A percentile compares a stretch with the other conserved stretches of the same genome.
These are phyloP conservation scores for Wickerhamomyces ciferrii DNA, from an alignment of 805 yeast genomes.

Conservation along the genomic window DNA sequence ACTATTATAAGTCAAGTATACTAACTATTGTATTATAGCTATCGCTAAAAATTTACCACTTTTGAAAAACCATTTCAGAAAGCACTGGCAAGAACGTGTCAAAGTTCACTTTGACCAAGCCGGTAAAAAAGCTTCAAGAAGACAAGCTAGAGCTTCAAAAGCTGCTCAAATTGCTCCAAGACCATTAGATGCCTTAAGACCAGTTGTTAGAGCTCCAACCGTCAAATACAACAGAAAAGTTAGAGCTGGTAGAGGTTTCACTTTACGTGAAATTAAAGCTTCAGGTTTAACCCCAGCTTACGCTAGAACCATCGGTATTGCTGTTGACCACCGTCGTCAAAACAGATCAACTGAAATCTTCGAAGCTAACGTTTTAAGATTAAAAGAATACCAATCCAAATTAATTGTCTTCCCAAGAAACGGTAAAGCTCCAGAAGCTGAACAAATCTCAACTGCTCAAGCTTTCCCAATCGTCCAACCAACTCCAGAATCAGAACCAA, in stretches of 20 bases:
- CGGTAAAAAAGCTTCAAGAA: conserved; percentile 97
- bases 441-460: conserved; percentile 73
- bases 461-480: conserved; percentile 91
- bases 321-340: conserved; percentile 99
- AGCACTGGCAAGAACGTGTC: conserved; percentile 99
- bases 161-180: conserved; percentile 97
- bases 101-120: conserved; percentile 99
- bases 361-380: conserved; percentile 92
- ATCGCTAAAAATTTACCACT: conserved; percentile 98
- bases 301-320: conserved; percentile 98
- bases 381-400: conserved; percentile 93
- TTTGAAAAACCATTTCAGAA: conserved; percentile 99
- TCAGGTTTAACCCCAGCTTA: conserved; percentile 90
- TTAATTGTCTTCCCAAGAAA: conserved; percentile 94
- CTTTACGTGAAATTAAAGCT: conserved; percentile 96
- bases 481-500: conserved; percentile 67
- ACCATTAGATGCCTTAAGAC: conserved; percentile 95
- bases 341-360: conserved; percentile 96
- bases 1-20: background rate
- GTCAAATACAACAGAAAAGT: conserved; percentile 98
- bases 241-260: conserved; percentile 99
- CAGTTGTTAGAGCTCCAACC: conserved; percentile 98
- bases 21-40: conserved; percentile 48
- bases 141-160: conserved; percentile 88
- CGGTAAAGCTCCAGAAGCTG: conserved; percentile 75